A percentile compares a stretch with the other conserved stretches of the same genome.
Conservation (phyloP, 1,139 yeast species). For the Ogataea hybrid region DNA sequence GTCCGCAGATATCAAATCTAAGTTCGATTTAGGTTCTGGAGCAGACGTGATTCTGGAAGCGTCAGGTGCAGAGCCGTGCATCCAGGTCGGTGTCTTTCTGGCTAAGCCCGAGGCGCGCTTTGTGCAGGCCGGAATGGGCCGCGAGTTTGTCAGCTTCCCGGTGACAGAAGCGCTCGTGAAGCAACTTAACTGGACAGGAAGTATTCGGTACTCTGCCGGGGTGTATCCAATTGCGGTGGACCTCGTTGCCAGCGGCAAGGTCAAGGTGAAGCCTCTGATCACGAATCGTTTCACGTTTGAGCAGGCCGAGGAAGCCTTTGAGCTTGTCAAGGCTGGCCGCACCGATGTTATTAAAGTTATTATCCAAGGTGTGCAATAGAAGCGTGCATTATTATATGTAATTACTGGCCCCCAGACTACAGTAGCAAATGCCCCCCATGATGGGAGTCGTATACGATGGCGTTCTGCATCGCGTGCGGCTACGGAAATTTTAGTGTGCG, state of each 20-base stretch:
- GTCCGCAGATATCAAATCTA: slow-evolving; percentile 37
- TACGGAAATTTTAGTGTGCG: not conserved
- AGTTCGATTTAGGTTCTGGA: slow-evolving; percentile 41
- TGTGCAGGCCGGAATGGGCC: slow-evolving; percentile 79
- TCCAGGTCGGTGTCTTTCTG: slow-evolving; percentile 58
- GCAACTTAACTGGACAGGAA: slow-evolving; percentile 70
- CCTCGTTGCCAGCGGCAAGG: slow-evolving; percentile 58
- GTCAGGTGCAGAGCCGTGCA: slow-evolving; percentile 71
- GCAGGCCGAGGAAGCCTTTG: slow-evolving; percentile 80
- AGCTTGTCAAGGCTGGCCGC: slow-evolving; percentile 49
- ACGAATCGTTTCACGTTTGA: slow-evolving; percentile 77
- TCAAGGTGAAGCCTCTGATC: slow-evolving; percentile 64
- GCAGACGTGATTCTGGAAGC: slow-evolving; percentile 70
- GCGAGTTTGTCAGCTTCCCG: slow-evolving; percentile 66
- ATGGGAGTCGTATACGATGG: not conserved
- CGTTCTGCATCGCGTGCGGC: not conserved
- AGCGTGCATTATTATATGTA: not conserved
- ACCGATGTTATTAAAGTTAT: slow-evolving; percentile 57
- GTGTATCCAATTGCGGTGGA: slow-evolving; percentile 76
- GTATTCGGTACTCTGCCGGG: slow-evolving; percentile 77
- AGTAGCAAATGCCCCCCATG: not conserved
- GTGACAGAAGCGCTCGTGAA: slow-evolving; percentile 67
- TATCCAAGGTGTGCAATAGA: slow-evolving; percentile 45
- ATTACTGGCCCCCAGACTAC: not conserved
- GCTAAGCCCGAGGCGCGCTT: slow-evolving; percentile 62